Percentiles rank a stretch among this genome's conserved stretches.
Conservation (phyloP, 1,139 yeast species). For the Debaryomycetaceae sp. region DNA sequence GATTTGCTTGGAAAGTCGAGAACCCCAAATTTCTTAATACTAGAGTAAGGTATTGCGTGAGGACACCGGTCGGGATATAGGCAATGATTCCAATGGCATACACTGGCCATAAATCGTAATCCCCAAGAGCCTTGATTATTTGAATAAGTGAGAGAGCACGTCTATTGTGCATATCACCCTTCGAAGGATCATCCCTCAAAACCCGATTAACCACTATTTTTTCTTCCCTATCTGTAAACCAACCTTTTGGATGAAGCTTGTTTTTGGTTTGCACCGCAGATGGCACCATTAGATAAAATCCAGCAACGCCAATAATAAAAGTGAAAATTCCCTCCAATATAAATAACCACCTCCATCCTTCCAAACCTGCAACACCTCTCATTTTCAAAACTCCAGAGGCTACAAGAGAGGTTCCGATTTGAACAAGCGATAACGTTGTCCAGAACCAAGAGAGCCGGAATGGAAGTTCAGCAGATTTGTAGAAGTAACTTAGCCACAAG, state of each 20-base stretch:
- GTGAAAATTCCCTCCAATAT: constrained; percentile 32
- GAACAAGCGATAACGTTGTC: constrained; percentile 19
- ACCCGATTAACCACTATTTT: constrained; percentile 27
- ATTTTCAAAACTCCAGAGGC: constrained; percentile 11
- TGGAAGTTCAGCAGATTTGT: constrained; percentile 23
- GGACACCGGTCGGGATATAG: constrained; percentile 41
- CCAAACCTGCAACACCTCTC: constrained; percentile 3
- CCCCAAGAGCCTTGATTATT: constrained; percentile 17
- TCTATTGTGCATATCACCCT: constrained; percentile 33
- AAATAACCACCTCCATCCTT: constrained; percentile 37
- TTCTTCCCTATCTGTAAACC: constrained; percentile 36
- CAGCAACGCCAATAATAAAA: constrained; percentile 23
- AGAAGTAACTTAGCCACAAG: constrained; percentile 25
- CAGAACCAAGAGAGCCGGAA: constrained; percentile 21
- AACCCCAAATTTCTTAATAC: constrained; percentile 53
- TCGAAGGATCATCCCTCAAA: constrained; percentile 29
- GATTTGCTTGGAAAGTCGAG: constrained; percentile 50
- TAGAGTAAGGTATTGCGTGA: constrained; percentile 48
- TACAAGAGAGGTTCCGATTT: constrained; percentile 18
- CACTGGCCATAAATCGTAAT: constrained; percentile 50
- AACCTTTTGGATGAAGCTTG: constrained; percentile 28
- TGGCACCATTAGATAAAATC: constrained; percentile 33
- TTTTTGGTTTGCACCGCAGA: constrained; percentile 28
- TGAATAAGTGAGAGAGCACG: constrained; percentile 22
- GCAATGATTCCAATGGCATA: constrained; percentile 46